Evolutionary conservation across 306 rosid genomes (phyloP).

Genomic region (Vigna hirtella): DNA sequence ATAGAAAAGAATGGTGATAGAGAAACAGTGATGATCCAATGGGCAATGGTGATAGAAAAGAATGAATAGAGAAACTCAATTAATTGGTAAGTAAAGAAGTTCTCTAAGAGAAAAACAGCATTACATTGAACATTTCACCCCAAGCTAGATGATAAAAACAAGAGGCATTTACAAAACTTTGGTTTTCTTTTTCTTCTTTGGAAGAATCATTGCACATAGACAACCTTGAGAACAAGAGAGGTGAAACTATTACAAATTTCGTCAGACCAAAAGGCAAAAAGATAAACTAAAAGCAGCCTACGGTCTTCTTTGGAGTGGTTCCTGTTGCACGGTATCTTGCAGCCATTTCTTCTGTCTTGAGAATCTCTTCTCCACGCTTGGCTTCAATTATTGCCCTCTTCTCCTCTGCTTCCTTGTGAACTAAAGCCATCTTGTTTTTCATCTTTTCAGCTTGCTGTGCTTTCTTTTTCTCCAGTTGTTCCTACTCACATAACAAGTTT

Average conservation of each 20-base stretch:
- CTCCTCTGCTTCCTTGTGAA: constrained; percentile 91
- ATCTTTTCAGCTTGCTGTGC: constrained; percentile 69
- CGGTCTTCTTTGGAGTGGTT: constrained; percentile 61
- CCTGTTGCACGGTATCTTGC: constrained; percentile 82
- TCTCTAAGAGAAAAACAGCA: background rate
- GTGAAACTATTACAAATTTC: constrained; percentile 35
- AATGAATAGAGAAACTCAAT: background rate
- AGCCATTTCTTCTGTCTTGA: constrained; percentile 73
- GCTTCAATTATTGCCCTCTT: constrained; percentile 78
- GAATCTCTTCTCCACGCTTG: constrained; percentile 62
- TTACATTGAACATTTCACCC: constrained; percentile 9
- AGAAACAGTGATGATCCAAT: background rate
- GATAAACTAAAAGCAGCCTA: constrained; percentile 62
- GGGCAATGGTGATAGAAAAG: background rate
- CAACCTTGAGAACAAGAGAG: constrained; percentile 22
- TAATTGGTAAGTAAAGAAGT: background rate
- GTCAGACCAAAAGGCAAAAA: background rate
- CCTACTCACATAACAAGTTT: constrained; percentile 51
- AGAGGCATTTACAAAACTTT: background rate
- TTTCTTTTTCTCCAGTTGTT: constrained; percentile 81
- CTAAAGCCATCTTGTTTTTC: constrained; percentile 64
- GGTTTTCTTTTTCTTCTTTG: background rate
- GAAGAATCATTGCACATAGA: background rate
- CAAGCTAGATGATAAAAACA: background rate
- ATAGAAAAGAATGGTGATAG: background rate